Evolutionary conservation across 805 yeast species (phyloP).

Genomic region (Teunomyces aglyptinius): DNA sequence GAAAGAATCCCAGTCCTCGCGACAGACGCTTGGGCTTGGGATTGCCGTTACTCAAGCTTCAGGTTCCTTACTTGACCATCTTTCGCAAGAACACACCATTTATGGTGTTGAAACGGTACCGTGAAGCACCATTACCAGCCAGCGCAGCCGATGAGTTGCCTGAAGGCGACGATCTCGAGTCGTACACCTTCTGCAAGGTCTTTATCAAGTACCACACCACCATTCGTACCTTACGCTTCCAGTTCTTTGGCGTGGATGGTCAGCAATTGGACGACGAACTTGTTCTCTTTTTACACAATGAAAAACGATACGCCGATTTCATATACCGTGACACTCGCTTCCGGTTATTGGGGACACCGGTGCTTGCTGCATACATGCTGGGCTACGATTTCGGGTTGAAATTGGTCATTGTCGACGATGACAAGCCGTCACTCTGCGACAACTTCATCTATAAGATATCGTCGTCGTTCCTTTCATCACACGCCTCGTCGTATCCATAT

Average conservation of each 20-base stretch:
- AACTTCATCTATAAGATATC: constrained; percentile 28
- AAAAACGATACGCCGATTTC: constrained; percentile 40
- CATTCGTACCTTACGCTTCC: constrained; percentile 28
- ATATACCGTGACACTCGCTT: constrained; percentile 35
- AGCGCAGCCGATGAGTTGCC: constrained; percentile 3
- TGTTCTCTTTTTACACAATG: constrained; percentile 33
- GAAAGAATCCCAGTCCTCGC: constrained; percentile 20
- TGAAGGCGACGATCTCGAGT: constrained; percentile 29
- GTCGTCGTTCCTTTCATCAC: constrained; percentile 14
- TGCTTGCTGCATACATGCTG: constrained; percentile 28
- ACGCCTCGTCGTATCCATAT: neutral
- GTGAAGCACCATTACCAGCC: constrained; percentile 24
- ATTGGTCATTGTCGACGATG: constrained; percentile 31
- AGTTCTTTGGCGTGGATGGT: constrained; percentile 21
- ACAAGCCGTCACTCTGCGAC: constrained; percentile 37
- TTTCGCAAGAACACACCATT: constrained; percentile 36
- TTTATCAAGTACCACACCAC: constrained; percentile 24
- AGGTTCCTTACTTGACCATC: constrained; percentile 35
- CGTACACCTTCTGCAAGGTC: constrained; percentile 34
- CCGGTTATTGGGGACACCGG: constrained; percentile 36
- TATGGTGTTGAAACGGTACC: constrained; percentile 29
- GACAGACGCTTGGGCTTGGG: constrained; percentile 33
- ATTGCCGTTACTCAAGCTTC: constrained; percentile 35
- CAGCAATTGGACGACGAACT: constrained; percentile 17
- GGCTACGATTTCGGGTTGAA: constrained; percentile 33